phyloP scores from a whole-genome alignment of 495 filamentous ascomycete species.

The Alectoria sarmentosa region DNA sequence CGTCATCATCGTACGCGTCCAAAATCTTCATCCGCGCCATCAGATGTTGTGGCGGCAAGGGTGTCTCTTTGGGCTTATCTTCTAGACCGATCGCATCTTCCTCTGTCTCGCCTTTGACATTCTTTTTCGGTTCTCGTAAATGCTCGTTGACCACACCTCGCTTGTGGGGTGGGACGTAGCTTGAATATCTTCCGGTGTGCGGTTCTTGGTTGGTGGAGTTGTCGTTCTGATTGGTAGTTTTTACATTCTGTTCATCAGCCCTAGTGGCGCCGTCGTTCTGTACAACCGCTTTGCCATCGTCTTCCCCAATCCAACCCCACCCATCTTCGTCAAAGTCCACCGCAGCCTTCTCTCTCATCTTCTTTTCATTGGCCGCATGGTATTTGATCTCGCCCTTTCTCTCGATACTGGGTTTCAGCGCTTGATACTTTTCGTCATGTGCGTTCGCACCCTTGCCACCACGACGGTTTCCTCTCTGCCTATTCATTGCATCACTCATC shows the following conservation, averaged over 20 bases:
- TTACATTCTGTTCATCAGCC: not conserved
- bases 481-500: not conserved
- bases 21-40: not conserved
- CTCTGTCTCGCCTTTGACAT: not conserved
- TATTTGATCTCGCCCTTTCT: conserved; percentile 12
- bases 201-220: not conserved
- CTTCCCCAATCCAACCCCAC: conserved; percentile 3
- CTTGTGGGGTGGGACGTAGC: conserved; percentile 1
- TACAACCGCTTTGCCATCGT: not conserved
- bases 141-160: not conserved
- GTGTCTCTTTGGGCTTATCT: not conserved
- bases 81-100: not conserved
- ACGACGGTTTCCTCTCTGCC: not conserved
- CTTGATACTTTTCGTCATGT: not conserved
- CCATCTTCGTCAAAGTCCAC: not conserved
- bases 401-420: not conserved
- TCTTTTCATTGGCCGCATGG: conserved; percentile 14
- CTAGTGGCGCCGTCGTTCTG: not conserved
- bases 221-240: not conserved
- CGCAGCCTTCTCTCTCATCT: not conserved
- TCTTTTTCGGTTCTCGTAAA: not conserved
- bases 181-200: not conserved
- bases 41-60: not conserved
- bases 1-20: not conserved
- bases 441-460: not conserved